Conservation (phyloP, 371 early-diverging fungal species). For the Blakeslea trispora region DNA sequence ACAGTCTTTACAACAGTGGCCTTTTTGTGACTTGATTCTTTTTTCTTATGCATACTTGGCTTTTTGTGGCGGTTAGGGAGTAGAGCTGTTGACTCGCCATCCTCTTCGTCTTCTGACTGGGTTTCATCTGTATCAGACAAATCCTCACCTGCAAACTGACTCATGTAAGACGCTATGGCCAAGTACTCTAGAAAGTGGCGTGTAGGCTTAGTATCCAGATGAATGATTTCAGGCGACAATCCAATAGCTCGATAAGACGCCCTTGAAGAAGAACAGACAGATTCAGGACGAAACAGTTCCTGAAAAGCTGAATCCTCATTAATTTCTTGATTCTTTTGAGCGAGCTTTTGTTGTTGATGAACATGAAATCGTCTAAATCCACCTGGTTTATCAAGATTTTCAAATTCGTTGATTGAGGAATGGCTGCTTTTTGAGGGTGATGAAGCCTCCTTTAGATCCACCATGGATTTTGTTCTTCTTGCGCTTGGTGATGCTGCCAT, state of each 20-base stretch:
- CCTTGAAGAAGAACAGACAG: conserved; percentile 23
- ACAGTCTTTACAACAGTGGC: conserved; percentile 58
- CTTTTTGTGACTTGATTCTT: conserved; percentile 24
- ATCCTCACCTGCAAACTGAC: conserved; percentile 77
- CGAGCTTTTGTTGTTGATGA: conserved; percentile 48
- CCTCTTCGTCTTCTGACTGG: conserved; percentile 24
- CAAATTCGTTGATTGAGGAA: conserved; percentile 24
- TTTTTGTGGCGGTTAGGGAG: conserved; percentile 11
- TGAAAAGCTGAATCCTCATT: conserved; percentile 24
- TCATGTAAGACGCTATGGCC: conserved; percentile 59
- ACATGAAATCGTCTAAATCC: conserved; percentile 72
- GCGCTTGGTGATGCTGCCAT: conserved; percentile 7
- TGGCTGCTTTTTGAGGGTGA: conserved; percentile 2
- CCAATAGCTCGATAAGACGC: background rate
- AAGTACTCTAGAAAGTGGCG: conserved; percentile 74
- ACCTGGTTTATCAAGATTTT: conserved; percentile 66
- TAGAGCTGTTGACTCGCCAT: conserved; percentile 40
- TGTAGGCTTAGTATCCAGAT: background rate
- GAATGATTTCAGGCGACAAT: background rate
- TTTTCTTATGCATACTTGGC: conserved; percentile 5
- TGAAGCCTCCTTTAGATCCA: background rate
- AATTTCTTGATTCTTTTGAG: conserved; percentile 10
- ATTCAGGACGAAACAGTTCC: conserved; percentile 39
- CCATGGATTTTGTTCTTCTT: conserved; percentile 11
- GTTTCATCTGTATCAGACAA: conserved; percentile 58